Base-by-base conservation (phyloP, 2,329 filamentous ascomycete species). In the Canariomyces notabilis region DNA sequence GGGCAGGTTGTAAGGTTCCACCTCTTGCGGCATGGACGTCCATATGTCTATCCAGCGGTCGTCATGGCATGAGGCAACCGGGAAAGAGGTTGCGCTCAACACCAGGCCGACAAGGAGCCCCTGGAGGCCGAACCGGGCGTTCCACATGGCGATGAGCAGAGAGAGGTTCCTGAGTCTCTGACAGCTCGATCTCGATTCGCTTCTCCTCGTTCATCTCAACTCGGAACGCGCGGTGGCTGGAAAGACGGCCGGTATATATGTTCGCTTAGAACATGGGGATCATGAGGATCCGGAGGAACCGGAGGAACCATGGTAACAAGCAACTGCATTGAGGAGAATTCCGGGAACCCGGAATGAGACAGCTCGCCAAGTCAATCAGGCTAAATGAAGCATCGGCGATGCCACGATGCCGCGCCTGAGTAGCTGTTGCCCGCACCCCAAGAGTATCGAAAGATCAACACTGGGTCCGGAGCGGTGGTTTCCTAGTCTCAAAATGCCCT, bases 1-100 rank as follows among this genome's bases (percentile, higher is more conserved):
- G 14, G 80, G 80, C 2, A 84, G 63, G 54, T 83, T 83, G 6
- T 64, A 65, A 2, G 72, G 72, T 61, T 83, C 80, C 2, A 75
- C 77, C 46, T 81, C 64, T 58, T 83, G 79, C 0, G 79, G 79
- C 79, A 82, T 83, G 2, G 75, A 63, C 0, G 75, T 73, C 79
- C 79, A 83, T 11, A 76, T 76, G 51, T 76, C 74, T 12, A 82
- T 70, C 80, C 80, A 84, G 51, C 77, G 73, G 37, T 70, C 54
- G 33, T n/a, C n/a, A n/a, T 56, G 53, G 36, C 49, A 54, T 43
- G 52, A 49, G 8, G 47, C 55, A 19, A 44, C 37, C 11, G 34
- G 32, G 18, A 50, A 35, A 33, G 16, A 42, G 20, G 45, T 48
- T 6, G 46, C 37, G 29, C 48, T 42, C 42, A 54, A 29, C 31